Evolutionary conservation across 2,329 filamentous ascomycete species (phyloP).

Genomic region (Calonectria pseudoturangicola): DNA sequence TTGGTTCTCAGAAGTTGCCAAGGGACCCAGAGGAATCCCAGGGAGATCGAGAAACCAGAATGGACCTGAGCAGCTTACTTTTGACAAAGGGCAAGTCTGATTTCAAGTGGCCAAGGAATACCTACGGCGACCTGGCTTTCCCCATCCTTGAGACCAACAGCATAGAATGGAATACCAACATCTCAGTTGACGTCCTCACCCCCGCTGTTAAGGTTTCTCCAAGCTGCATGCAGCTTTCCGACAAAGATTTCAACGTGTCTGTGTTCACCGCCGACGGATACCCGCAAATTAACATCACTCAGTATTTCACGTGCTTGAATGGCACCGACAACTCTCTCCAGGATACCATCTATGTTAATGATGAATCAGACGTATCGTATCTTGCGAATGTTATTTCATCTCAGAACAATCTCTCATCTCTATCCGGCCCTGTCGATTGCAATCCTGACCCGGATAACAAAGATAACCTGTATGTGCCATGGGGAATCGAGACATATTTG

Average conservation of each 20-base stretch:
- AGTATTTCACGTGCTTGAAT: neutral
- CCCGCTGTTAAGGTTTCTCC: neutral
- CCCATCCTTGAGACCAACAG: neutral
- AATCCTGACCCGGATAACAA: neutral
- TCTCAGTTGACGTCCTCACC: neutral
- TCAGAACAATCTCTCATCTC: too few relatives aligned
- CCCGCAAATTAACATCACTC: neutral
- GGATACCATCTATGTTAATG: too few relatives aligned
- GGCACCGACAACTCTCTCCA: neutral
- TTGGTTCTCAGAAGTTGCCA: neutral
- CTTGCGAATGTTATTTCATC: too few relatives aligned
- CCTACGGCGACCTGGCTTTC: neutral
- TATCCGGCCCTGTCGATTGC: neutral
- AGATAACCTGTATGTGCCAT: neutral
- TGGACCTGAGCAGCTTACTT: neutral
- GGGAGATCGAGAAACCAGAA: neutral
- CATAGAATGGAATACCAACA: neutral
- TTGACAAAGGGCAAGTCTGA: neutral
- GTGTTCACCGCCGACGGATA: neutral
- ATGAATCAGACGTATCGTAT: too few relatives aligned
- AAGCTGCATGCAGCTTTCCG: neutral
- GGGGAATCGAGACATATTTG: neutral
- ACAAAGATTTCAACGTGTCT: neutral
- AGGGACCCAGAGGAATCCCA: neutral
- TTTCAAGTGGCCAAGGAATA: neutral